Evolutionary conservation across 2,329 filamentous ascomycete genomes (phyloP).

Genomic region (Tolypocladium nubicola): DNA sequence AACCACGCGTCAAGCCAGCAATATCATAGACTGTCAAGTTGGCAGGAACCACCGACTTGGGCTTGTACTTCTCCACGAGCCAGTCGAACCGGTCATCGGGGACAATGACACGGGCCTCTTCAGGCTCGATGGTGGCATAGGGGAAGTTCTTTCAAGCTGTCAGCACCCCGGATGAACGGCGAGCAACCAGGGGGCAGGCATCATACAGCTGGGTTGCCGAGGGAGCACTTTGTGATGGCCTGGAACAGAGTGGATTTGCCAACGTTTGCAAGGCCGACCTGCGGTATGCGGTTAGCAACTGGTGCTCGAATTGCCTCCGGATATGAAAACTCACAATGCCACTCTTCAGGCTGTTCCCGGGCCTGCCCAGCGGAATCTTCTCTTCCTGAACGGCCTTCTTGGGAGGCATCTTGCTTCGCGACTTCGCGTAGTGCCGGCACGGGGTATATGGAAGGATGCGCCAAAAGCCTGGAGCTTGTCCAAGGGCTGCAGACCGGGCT

Average conservation of each 20-base stretch:
- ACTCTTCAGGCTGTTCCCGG: slow-evolving; percentile 97
- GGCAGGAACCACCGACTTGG: slow-evolving; percentile 92
- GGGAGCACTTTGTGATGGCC: slow-evolving; percentile 93
- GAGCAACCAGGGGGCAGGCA: slow-evolving; percentile 16
- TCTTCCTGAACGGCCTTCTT: slow-evolving; percentile 89
- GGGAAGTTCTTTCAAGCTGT: slow-evolving; percentile 71
- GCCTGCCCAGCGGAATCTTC: slow-evolving; percentile 91
- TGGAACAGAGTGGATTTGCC: slow-evolving; percentile 99
- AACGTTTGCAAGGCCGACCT: slow-evolving; percentile 98
- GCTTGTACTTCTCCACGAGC: slow-evolving; percentile 93
- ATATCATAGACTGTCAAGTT: slow-evolving; percentile 99
- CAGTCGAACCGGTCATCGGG: slow-evolving; percentile 95
- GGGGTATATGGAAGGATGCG: slow-evolving; percentile 39
- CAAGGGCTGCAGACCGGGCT: slow-evolving; percentile 43
- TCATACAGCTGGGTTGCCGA: slow-evolving; percentile 92
- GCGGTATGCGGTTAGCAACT: neutral
- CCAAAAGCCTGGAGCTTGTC: slow-evolving; percentile 39
- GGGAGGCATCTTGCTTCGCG: slow-evolving; percentile 75
- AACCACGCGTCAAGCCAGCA: slow-evolving; percentile 88
- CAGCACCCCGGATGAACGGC: slow-evolving; percentile 26
- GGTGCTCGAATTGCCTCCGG: neutral
- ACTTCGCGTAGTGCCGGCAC: slow-evolving; percentile 49
- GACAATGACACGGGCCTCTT: slow-evolving; percentile 94
- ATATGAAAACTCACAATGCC: slow-evolving; percentile 66
- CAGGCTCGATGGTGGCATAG: slow-evolving; percentile 97